These are phyloP conservation scores for Dalbergia cultrata DNA, from an alignment of 306 rosid species.

Conservation along the genomic window DNA sequence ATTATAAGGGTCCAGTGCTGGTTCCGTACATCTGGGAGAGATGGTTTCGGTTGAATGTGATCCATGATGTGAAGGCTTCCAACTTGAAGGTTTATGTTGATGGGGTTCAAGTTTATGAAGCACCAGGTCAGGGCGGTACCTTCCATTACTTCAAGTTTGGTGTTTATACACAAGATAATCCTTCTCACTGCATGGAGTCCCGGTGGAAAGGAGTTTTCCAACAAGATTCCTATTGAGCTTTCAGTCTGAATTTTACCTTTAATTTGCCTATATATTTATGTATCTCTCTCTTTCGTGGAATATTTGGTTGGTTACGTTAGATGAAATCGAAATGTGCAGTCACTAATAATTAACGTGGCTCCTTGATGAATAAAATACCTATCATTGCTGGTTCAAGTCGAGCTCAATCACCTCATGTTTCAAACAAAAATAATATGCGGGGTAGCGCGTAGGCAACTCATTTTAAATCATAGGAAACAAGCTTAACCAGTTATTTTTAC, in stretches of 20 bases:
- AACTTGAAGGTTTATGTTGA: constrained; percentile 52
- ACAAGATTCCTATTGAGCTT: not conserved
- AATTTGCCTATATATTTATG: not conserved
- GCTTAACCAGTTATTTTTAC: too few relatives aligned
- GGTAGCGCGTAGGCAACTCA: too few relatives aligned
- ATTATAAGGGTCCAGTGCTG: constrained; percentile 37
- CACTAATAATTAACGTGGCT: too few relatives aligned
- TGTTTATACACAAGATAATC: constrained; percentile 50
- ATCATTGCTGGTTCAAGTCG: too few relatives aligned
- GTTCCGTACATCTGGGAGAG: constrained; percentile 39
- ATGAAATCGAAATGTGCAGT: too few relatives aligned
- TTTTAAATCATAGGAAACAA: too few relatives aligned
- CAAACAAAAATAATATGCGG: too few relatives aligned
- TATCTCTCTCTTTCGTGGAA: not conserved
- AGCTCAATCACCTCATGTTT: too few relatives aligned
- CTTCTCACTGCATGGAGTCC: constrained; percentile 52
- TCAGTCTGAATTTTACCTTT: not conserved
- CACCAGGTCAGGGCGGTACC: constrained; percentile 42
- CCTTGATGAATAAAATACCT: too few relatives aligned
- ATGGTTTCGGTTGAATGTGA: constrained; percentile 56
- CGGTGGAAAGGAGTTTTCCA: constrained; percentile 55
- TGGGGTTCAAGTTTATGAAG: constrained; percentile 25
- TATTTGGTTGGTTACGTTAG: too few relatives aligned
- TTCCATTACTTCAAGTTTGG: constrained; percentile 56
- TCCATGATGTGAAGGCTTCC: constrained; percentile 56